Percentiles rank a stretch among this genome's conserved stretches.
Conservation (phyloP, 1,284 basidiomycete species). For the Moesziomyces sp. region DNA sequence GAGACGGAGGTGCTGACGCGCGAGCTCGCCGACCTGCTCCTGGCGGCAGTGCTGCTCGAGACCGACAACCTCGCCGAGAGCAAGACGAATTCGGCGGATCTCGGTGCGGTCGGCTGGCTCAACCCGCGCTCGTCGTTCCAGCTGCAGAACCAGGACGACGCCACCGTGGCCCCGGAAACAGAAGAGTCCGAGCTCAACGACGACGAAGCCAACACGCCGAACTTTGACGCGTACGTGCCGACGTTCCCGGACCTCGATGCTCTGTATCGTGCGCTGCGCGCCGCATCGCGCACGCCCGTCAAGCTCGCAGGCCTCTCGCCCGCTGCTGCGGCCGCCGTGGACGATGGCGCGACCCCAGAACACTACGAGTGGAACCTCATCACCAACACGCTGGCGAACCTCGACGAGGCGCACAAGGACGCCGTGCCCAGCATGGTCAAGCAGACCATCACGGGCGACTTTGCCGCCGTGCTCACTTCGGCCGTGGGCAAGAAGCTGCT, state of each 20-base stretch:
- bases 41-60: constrained; percentile 36
- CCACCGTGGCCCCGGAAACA: constrained; percentile 1
- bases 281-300: constrained; percentile 16
- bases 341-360: constrained; percentile 10
- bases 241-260: constrained; percentile 48
- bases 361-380: constrained; percentile 51
- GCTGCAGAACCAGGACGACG: constrained; percentile 25
- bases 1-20: constrained; percentile 11
- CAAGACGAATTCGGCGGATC: constrained; percentile 38
- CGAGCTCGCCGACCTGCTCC: constrained; percentile 33
- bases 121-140: constrained; percentile 33
- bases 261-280: constrained; percentile 29
- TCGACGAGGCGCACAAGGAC: constrained; percentile 11
- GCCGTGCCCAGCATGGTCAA: constrained; percentile 48
- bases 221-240: constrained; percentile 41
- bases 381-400: constrained; percentile 34
- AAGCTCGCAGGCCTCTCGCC: not conserved
- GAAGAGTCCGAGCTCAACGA: constrained; percentile 16
- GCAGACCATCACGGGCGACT: constrained; percentile 66
- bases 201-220: constrained; percentile 31
- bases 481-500: constrained; percentile 58
- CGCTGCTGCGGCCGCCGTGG: not conserved
- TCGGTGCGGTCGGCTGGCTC: constrained; percentile 49
- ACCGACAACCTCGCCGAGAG: constrained; percentile 38
- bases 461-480: constrained; percentile 63